Percentiles rank a stretch among this genome's conserved stretches.
These are phyloP conservation scores for Mucor velutinosus DNA, from an alignment of 371 early-diverging fungal genomes.

Conservation along the genomic window DNA sequence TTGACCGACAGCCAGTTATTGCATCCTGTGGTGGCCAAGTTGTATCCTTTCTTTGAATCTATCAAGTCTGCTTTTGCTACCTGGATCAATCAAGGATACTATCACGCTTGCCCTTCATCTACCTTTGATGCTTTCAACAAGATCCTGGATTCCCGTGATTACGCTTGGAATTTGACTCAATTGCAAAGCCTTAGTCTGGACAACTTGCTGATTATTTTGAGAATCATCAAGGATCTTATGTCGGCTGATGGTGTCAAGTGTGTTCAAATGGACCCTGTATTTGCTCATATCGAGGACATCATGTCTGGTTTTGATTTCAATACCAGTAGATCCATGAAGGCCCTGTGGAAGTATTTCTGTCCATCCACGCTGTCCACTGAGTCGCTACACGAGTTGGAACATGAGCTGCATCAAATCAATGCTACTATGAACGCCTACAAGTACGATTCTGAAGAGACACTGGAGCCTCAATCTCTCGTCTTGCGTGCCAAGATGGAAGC, in stretches of 20 bases:
- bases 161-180: slow-evolving; percentile 60
- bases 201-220: slow-evolving; percentile 56
- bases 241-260: slow-evolving; percentile 5
- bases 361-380: slow-evolving; percentile 60
- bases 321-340: slow-evolving; percentile 63
- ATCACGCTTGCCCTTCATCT: slow-evolving; percentile 24
- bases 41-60: slow-evolving; percentile 49
- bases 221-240: slow-evolving; percentile 32
- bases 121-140: slow-evolving; percentile 39
- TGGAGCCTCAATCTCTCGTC: slow-evolving; percentile 29
- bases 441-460: slow-evolving; percentile 26
- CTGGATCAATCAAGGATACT: slow-evolving; percentile 41
- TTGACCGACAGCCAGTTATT: slow-evolving; percentile 51
- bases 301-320: slow-evolving; percentile 48
- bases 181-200: slow-evolving; percentile 54
- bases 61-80: slow-evolving; percentile 28
- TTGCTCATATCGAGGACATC: slow-evolving; percentile 30
- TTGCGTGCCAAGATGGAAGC: slow-evolving; percentile 45
- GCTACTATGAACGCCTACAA: slow-evolving; percentile 34
- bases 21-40: slow-evolving; percentile 49
- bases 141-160: slow-evolving; percentile 62
- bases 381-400: slow-evolving; percentile 50
- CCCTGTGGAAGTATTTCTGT: slow-evolving; percentile 64
- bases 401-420: slow-evolving; percentile 40
- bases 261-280: slow-evolving; percentile 14